Evolutionary conservation across 495 filamentous ascomycete genomes (phyloP).

Genomic region (Apiosordaria backusii): DNA sequence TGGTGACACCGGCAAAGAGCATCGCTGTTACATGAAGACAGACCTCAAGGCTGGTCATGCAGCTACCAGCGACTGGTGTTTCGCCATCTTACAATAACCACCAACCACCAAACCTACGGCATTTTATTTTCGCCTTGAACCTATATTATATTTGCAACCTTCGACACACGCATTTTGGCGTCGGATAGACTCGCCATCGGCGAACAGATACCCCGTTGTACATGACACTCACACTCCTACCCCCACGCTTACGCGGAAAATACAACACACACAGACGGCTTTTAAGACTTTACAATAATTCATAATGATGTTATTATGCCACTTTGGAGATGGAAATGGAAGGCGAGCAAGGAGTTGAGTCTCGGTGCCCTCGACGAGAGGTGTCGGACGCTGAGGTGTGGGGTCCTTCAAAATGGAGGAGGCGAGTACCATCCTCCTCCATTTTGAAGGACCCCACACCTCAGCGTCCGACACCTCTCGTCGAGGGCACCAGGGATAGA

Average conservation of each 20-base stretch:
- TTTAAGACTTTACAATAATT: neutral
- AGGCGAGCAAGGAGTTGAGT: too few relatives aligned
- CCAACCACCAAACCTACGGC: neutral
- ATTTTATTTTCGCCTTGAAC: neutral
- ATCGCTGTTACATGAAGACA: slow-evolving; percentile 46
- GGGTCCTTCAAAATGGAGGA: too few relatives aligned
- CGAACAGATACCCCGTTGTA: neutral
- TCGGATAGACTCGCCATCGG: neutral
- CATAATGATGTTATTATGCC: neutral
- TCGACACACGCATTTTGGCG: neutral
- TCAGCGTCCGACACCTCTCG: too few relatives aligned
- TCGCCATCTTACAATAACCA: slow-evolving; percentile 36
- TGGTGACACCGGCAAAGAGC: slow-evolving; percentile 35
- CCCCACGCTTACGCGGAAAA: neutral
- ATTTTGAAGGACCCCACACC: too few relatives aligned
- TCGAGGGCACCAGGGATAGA: too few relatives aligned
- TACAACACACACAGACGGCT: neutral
- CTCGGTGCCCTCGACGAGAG: too few relatives aligned
- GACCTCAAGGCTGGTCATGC: slow-evolving; percentile 34
- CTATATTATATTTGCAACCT: neutral
- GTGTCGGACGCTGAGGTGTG: too few relatives aligned
- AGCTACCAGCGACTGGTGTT: slow-evolving; percentile 38
- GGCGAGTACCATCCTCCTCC: too few relatives aligned
- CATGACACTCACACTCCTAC: neutral
- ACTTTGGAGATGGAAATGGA: neutral